Conservation (phyloP, 2,329 filamentous ascomycete species). For the Xylaria sp. region DNA sequence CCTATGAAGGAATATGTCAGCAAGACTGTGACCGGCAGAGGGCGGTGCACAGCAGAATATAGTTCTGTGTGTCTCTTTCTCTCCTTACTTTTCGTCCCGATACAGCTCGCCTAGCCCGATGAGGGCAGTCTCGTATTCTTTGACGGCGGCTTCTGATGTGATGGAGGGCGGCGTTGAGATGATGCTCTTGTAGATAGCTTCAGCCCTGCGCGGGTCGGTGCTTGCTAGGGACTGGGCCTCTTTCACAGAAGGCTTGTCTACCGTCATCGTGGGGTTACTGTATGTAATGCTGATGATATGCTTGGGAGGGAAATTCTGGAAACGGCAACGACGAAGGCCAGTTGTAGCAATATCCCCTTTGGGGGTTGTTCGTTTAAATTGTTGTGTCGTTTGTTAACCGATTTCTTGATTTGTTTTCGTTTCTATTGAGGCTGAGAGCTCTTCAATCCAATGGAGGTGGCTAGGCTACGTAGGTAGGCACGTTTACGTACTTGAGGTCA, state of each 20-base stretch:
- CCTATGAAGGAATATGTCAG: slow-evolving; percentile 59
- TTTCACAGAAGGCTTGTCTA: slow-evolving; percentile 66
- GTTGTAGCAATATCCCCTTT: neutral
- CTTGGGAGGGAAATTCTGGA: neutral
- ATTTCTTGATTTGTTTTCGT: slow-evolving; percentile 19
- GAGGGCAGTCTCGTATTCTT: slow-evolving; percentile 91
- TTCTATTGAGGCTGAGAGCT: slow-evolving; percentile 9
- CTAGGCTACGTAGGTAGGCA: neutral
- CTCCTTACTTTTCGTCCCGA: slow-evolving; percentile 80
- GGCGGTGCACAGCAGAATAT: too few species aligned
- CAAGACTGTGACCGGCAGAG: slow-evolving; percentile 16
- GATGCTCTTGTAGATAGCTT: slow-evolving; percentile 89
- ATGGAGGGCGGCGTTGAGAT: slow-evolving; percentile 85
- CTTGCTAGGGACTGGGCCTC: slow-evolving; percentile 89
- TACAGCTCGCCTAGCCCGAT: slow-evolving; percentile 93
- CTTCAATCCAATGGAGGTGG: slow-evolving; percentile 21
- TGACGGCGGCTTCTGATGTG: slow-evolving; percentile 83
- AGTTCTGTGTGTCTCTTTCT: slow-evolving; percentile 37
- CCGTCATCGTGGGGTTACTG: slow-evolving; percentile 43
- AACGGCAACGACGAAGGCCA: neutral
- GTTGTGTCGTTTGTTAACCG: slow-evolving; percentile 1
- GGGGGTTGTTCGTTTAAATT: slow-evolving; percentile 9
- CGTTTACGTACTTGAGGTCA: slow-evolving; percentile 37
- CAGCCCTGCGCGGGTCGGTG: slow-evolving; percentile 84
- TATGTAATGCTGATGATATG: neutral